These are phyloP conservation scores for Fomitopsis palustris DNA, from an alignment of 1,284 basidiomycete species.

Conservation along the genomic window DNA sequence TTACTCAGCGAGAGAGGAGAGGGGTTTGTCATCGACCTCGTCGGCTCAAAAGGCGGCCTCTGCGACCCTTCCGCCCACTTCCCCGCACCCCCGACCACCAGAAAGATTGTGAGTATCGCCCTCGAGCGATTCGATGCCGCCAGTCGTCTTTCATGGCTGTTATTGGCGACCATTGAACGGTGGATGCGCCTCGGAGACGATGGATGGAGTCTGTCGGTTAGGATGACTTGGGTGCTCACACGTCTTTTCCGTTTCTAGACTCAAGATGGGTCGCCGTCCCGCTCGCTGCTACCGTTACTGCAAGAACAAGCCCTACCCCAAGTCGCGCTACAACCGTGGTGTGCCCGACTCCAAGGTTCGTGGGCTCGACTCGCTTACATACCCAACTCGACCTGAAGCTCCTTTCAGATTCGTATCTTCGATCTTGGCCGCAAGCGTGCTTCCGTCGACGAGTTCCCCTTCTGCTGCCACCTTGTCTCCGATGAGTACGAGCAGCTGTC, in stretches of 20 bases:
- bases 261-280: conserved; percentile 88
- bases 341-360: conserved; percentile 88
- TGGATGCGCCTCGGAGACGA: conserved; percentile 11
- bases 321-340: conserved; percentile 98
- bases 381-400: neutral
- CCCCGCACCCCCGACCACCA: conserved; percentile 16
- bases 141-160: neutral
- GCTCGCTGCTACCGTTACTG: conserved; percentile 97
- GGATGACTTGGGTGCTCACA: conserved; percentile 26
- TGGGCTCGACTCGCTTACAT: conserved; percentile 2
- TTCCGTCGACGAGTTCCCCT: conserved; percentile 96
- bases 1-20: conserved; percentile 7
- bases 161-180: conserved; percentile 4
- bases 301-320: conserved; percentile 97
- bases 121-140: conserved; percentile 11
- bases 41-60: conserved; percentile 9
- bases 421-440: conserved; percentile 96
- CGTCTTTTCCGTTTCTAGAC: conserved; percentile 16
- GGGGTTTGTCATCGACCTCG: conserved; percentile 8
- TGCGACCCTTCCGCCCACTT: neutral
- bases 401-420: conserved; percentile 80
- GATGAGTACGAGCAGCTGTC: conserved; percentile 99
- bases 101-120: conserved; percentile 21
- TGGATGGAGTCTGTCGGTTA: conserved; percentile 21
- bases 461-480: conserved; percentile 94